These are phyloP conservation scores for Xylariaceae sp. DNA, from an alignment of 2,329 filamentous ascomycete species.

Conservation along the genomic window DNA sequence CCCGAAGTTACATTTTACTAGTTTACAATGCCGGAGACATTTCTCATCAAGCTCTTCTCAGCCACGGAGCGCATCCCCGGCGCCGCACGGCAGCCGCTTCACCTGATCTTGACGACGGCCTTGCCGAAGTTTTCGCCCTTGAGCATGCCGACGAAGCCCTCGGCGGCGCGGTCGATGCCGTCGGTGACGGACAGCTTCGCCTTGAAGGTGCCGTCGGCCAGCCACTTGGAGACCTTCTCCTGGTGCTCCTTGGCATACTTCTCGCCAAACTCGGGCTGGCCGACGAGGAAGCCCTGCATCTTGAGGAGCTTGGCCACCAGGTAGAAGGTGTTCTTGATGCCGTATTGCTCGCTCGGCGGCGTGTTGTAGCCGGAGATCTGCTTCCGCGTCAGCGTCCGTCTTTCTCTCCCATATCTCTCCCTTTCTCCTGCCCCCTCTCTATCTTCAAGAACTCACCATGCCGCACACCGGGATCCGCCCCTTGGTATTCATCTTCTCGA, in stretches of 20 bases:
- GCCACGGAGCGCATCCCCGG: too few species aligned
- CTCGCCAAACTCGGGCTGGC: constrained; percentile 56
- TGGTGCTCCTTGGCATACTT: constrained; percentile 64
- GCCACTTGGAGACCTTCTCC: constrained; percentile 67
- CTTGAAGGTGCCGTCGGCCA: constrained; percentile 68
- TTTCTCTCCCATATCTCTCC: too few species aligned
- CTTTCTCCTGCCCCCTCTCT: too few species aligned
- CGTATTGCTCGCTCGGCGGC: constrained; percentile 46
- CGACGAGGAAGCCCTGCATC: constrained; percentile 71
- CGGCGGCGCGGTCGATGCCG: constrained; percentile 69
- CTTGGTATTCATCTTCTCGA: constrained; percentile 53
- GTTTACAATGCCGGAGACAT: too few species aligned
- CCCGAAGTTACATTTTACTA: too few species aligned
- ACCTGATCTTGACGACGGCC: constrained; percentile 59
- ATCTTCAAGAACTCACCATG: constrained; percentile 50
- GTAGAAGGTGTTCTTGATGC: constrained; percentile 57
- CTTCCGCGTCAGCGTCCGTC: constrained; percentile 13
- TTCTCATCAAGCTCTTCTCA: too few species aligned
- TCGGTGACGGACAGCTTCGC: constrained; percentile 59
- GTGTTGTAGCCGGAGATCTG: constrained; percentile 70
- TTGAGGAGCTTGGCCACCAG: constrained; percentile 65
- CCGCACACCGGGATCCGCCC: constrained; percentile 57
- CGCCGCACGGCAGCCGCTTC: too few species aligned
- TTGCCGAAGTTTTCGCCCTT: constrained; percentile 80
- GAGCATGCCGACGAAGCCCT: constrained; percentile 69